phyloP scores from a whole-genome alignment of 2,329 filamentous ascomycete species.

The Phymatotrichopsis omnivora region DNA sequence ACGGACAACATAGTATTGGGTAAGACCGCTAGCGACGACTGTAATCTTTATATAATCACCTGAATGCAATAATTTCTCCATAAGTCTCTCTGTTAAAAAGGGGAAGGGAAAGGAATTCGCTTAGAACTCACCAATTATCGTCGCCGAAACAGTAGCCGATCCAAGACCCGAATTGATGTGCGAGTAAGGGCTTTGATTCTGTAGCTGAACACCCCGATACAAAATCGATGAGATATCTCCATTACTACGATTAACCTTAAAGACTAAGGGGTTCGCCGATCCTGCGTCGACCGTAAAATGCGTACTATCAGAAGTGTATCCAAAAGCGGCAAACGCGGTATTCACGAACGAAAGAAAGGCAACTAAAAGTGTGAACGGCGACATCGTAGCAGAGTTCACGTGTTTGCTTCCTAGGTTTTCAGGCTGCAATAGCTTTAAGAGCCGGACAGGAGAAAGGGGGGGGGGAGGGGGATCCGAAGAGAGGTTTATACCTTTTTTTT shows the following conservation, averaged over 20 bases:
- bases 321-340: constrained; percentile 16
- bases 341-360: too few relatives aligned
- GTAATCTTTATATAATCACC: constrained; percentile 50
- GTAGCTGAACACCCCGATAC: constrained; percentile 50
- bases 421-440: too few relatives aligned
- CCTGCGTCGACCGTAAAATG: constrained; percentile 18
- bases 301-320: constrained; percentile 10
- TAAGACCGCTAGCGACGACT: constrained; percentile 50
- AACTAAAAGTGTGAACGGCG: too few relatives aligned
- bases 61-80: constrained; percentile 4
- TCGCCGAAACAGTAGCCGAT: constrained; percentile 46
- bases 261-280: constrained; percentile 39
- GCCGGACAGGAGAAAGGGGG: too few relatives aligned
- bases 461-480: too few relatives aligned
- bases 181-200: constrained; percentile 43
- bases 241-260: constrained; percentile 44
- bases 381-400: too few relatives aligned
- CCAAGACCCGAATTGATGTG: constrained; percentile 52
- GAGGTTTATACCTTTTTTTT: too few relatives aligned
- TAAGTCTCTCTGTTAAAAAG: background rate
- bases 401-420: too few relatives aligned
- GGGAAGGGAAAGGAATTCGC: background rate
- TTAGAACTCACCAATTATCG: constrained; percentile 29
- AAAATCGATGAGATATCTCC: constrained; percentile 56
- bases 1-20: constrained; percentile 53